Evolutionary conservation across 805 yeast species (phyloP).

Genomic region (Starmerella khaoyaiensis): DNA sequence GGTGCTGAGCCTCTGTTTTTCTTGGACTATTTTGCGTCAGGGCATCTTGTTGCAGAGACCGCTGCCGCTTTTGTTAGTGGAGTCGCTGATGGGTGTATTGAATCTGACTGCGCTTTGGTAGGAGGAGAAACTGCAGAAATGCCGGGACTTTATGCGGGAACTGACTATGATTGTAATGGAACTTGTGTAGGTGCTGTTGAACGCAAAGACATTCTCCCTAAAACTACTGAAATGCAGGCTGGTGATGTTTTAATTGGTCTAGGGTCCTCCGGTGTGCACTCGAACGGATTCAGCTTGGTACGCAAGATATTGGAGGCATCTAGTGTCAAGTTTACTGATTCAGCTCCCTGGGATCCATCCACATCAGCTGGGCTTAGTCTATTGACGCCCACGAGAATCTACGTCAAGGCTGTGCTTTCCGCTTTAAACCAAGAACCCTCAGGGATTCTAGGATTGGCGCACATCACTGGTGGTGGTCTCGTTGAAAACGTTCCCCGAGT

Average conservation of each 20-base stretch:
- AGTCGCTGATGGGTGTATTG: conserved; percentile 91
- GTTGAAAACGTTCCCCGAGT: conserved; percentile 95
- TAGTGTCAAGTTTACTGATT: conserved; percentile 54
- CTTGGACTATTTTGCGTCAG: conserved; percentile 93
- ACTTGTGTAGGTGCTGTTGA: conserved; percentile 96
- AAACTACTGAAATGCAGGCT: conserved; percentile 45
- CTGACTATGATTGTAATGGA: conserved; percentile 96
- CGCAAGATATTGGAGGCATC: conserved; percentile 77
- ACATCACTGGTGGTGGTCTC: conserved; percentile 97
- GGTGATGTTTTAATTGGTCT: conserved; percentile 83
- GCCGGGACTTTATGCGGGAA: conserved; percentile 97
- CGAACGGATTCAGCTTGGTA: conserved; percentile 90
- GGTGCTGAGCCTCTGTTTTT: conserved; percentile 97
- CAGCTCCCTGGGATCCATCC: conserved; percentile 72
- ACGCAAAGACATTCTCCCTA: conserved; percentile 63
- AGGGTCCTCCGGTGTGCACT: conserved; percentile 86
- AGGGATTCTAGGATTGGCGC: conserved; percentile 76
- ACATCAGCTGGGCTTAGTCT: conserved; percentile 75
- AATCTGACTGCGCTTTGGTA: conserved; percentile 92
- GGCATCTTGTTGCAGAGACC: conserved; percentile 67
- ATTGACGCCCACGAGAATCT: conserved; percentile 81
- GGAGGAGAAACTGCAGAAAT: conserved; percentile 99
- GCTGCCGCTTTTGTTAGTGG: conserved; percentile 87
- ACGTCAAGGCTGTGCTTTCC: conserved; percentile 79
- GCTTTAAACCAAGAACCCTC: conserved; percentile 41